Conservation (phyloP, 306 rosid genomes). For the Abrus pulchellus region DNA sequence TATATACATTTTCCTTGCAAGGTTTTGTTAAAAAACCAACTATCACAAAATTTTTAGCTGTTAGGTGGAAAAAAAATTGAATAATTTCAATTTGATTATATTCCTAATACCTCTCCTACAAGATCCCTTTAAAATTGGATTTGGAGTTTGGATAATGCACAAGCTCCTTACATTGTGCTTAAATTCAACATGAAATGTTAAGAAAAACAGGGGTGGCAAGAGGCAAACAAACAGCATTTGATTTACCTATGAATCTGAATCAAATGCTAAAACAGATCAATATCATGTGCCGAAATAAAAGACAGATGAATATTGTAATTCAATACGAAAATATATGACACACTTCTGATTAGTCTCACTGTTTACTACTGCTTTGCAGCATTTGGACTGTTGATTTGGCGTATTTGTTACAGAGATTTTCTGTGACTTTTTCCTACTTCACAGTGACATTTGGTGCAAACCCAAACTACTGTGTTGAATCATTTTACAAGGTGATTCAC, state of each 20-base stretch:
- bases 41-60: background rate
- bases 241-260: slow-evolving; percentile 8
- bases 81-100: slow-evolving; percentile 2
- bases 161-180: too few relatives aligned
- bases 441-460: slow-evolving; percentile 93
- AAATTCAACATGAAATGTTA: too few relatives aligned
- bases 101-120: background rate
- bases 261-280: slow-evolving; percentile 31
- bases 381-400: slow-evolving; percentile 98
- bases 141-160: too few relatives aligned
- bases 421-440: slow-evolving; percentile 82
- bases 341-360: slow-evolving; percentile 47
- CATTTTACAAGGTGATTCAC: slow-evolving; percentile 87
- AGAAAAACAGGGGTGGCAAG: too few relatives aligned
- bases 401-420: slow-evolving; percentile 77
- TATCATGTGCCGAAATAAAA: slow-evolving; percentile 26
- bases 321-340: slow-evolving; percentile 28
- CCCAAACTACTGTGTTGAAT: slow-evolving; percentile 88
- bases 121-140: background rate
- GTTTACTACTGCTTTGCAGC: slow-evolving; percentile 68
- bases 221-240: background rate
- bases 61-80: background rate
- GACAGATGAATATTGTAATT: slow-evolving; percentile 5
- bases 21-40: background rate
- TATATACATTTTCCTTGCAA: background rate